Conservation (phyloP, 768 basidiomycete genomes). For the Zangia roseola region DNA sequence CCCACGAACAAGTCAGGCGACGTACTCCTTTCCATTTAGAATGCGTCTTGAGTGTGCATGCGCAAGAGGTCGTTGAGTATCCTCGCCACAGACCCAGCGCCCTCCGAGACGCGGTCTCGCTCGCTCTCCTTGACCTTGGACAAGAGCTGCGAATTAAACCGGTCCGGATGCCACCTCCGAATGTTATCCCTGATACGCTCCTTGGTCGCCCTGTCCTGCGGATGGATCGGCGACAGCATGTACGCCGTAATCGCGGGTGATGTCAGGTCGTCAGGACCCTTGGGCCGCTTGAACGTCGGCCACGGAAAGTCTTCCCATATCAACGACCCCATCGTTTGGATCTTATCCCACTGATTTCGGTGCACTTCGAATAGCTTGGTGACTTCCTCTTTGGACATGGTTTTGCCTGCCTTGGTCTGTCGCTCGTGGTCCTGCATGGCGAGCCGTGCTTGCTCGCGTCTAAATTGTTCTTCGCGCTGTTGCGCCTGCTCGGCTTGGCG, state of each 20-base stretch:
- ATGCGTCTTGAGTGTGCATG: conserved; percentile 40
- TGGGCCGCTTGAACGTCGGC: conserved; percentile 63
- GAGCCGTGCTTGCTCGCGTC: conserved; percentile 60
- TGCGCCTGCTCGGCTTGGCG: conserved; percentile 62
- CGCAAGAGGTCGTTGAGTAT: conserved; percentile 70
- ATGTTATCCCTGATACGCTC: conserved; percentile 77
- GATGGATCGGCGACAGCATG: conserved; percentile 55
- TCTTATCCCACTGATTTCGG: conserved; percentile 58
- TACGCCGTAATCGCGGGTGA: conserved; percentile 56
- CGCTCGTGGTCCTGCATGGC: conserved; percentile 52
- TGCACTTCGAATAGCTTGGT: conserved; percentile 56
- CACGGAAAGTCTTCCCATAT: conserved; percentile 73
- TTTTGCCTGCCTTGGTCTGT: conserved; percentile 40
- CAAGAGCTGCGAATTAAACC: conserved; percentile 70
- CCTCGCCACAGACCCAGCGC: conserved; percentile 71
- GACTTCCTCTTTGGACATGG: conserved; percentile 57
- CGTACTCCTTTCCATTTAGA: conserved; percentile 35
- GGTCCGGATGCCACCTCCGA: conserved; percentile 79
- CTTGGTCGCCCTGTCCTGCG: conserved; percentile 53
- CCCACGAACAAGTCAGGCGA: not conserved
- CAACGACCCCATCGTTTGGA: conserved; percentile 41
- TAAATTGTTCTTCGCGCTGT: conserved; percentile 68
- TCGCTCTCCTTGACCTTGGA: conserved; percentile 63
- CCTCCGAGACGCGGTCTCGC: conserved; percentile 64
- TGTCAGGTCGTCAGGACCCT: conserved; percentile 60